Base-by-base conservation (phyloP, 164 flowering plant species). In the Macadamia tetraphylla region DNA sequence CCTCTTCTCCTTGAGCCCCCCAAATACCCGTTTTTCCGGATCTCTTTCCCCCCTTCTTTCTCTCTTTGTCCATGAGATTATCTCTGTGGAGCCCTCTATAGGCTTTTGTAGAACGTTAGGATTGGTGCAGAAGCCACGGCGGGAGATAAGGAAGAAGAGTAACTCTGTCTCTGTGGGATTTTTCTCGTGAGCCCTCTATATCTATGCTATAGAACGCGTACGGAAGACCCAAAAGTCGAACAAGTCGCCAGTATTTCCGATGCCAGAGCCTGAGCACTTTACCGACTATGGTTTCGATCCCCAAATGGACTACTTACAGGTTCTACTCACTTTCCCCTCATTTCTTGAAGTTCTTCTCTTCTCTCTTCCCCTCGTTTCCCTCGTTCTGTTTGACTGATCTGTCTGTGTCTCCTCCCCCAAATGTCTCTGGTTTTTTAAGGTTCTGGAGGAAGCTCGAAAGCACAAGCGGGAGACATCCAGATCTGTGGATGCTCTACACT, bases 261-360 rank as follows among this genome's bases (percentile, higher is more conserved):
- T 84, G 71, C 78, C 84, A 4, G 79, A 87, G 62, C 88, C 88
- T 49, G 90, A 88, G 9, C 92, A 85, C 66, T 90, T 90, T 85
- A 91, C 87, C 68, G 98, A 94, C 81, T 90, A 92, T 69, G 98
- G 96, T 62, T 92, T 92, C 70, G 95, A 90, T 68, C 90, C 94
- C 6, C 96, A 91, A 59, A 83, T 89, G 79, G 85, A 87, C 74
- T 89, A 88, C 64, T 88, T 88, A 66, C 96, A 91, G 91, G 96
- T 87, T 40, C 62, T 4, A 35, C n/a, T 43, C 68, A 32, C 53
- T 40, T 12, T 15, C 10, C 18, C 49, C 43, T 7, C 58, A 70
- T 55, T 32, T 62, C 13, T 66, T 44, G 7, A 6, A 8, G 3
- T 11, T 46, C 51, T 46, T 11, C 51, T 46, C 13, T 11, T 9